A percentile compares a stretch with the other conserved stretches of the same genome.
Conservation (phyloP, 345 rosid genomes). For the Garcia nutans region DNA sequence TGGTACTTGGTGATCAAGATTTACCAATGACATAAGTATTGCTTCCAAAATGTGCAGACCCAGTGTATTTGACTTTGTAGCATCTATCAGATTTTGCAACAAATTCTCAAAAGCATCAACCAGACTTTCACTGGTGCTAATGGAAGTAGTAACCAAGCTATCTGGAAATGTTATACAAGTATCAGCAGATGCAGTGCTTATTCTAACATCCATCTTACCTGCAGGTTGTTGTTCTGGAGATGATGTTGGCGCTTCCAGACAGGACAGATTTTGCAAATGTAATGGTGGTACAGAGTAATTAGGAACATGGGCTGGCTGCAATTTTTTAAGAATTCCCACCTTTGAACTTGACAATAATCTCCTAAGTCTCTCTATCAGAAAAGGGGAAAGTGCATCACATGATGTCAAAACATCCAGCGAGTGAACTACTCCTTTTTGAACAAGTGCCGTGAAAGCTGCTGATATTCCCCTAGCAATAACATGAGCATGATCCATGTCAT, state of each 20-base stretch:
- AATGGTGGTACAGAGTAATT: slow-evolving; percentile 9
- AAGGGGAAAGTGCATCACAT: slow-evolving; percentile 44
- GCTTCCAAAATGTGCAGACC: slow-evolving; percentile 39
- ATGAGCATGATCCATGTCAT: slow-evolving; percentile 46
- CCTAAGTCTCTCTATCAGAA: slow-evolving; percentile 51
- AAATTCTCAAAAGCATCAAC: slow-evolving; percentile 24
- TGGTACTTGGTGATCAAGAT: slow-evolving; percentile 19
- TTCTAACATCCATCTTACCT: slow-evolving; percentile 11
- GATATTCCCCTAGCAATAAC: slow-evolving; percentile 50
- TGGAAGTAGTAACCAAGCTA: slow-evolving; percentile 7
- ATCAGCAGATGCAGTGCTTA: slow-evolving; percentile 19
- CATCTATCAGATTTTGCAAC: slow-evolving; percentile 30
- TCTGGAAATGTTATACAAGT: slow-evolving; percentile 21
- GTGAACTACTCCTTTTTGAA: slow-evolving; percentile 57
- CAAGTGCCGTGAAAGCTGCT: slow-evolving; percentile 52
- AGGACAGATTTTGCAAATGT: slow-evolving; percentile 23
- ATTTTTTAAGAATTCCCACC: slow-evolving; percentile 24
- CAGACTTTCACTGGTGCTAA: slow-evolving; percentile 15
- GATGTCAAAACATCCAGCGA: slow-evolving; percentile 49
- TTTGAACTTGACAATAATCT: slow-evolving; percentile 38
- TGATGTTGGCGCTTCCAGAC: slow-evolving; percentile 17
- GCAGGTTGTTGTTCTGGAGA: slow-evolving; percentile 17
- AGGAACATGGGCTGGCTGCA: slow-evolving; percentile 23
- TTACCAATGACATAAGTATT: slow-evolving; percentile 34
- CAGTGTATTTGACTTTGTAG: slow-evolving; percentile 22